These are phyloP conservation scores for Naematelia aurantialba DNA, from an alignment of 768 basidiomycete species.

Conservation along the genomic window DNA sequence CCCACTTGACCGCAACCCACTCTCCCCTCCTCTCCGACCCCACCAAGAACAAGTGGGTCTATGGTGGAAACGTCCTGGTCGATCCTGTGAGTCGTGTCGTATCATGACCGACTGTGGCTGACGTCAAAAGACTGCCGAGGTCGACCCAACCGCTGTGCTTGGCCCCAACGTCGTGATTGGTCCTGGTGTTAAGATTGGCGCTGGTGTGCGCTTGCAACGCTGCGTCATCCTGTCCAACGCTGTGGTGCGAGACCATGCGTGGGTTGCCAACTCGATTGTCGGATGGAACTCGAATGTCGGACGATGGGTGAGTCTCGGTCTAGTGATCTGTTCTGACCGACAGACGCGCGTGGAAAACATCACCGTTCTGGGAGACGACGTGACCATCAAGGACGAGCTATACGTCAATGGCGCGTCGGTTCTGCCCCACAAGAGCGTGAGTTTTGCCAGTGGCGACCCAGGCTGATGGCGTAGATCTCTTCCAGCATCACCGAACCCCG, in stretches of 20 bases:
- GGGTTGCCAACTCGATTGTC: slow-evolving; percentile 54
- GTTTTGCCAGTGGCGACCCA: slow-evolving; percentile 10
- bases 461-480: slow-evolving; percentile 37
- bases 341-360: slow-evolving; percentile 51
- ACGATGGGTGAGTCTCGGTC: slow-evolving; percentile 45
- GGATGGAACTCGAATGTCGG: slow-evolving; percentile 53
- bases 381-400: slow-evolving; percentile 55
- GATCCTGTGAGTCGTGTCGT: slow-evolving; percentile 48
- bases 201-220: slow-evolving; percentile 54
- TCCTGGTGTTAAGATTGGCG: slow-evolving; percentile 53
- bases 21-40: slow-evolving; percentile 52
- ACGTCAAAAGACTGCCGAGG: slow-evolving; percentile 42
- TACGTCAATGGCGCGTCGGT: slow-evolving; percentile 53
- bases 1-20: slow-evolving; percentile 51
- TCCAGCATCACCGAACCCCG: slow-evolving; percentile 49
- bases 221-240: slow-evolving; percentile 55
- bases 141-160: slow-evolving; percentile 52
- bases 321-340: not conserved
- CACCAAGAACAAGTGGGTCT: slow-evolving; percentile 52
- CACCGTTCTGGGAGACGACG: slow-evolving; percentile 55
- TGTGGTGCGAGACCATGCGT: slow-evolving; percentile 54
- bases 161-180: slow-evolving; percentile 56
- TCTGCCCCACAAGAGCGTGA: slow-evolving; percentile 51
- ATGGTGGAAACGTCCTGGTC: slow-evolving; percentile 54
- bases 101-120: not conserved